These are phyloP conservation scores for Magnolia changhungtana DNA, from an alignment of 164 flowering plant genomes.

Conservation along the genomic window DNA sequence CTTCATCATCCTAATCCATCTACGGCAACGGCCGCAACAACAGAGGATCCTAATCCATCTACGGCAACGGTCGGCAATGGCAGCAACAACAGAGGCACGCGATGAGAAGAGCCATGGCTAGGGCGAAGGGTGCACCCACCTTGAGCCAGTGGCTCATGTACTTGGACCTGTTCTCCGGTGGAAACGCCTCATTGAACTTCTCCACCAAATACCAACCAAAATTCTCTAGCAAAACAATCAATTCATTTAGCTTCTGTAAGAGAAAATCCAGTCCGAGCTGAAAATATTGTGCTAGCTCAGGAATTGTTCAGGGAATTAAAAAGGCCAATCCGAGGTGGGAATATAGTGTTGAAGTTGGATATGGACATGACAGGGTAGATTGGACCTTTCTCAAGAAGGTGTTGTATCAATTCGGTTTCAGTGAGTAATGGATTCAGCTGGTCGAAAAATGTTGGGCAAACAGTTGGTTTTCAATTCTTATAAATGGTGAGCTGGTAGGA, in stretches of 20 bases:
- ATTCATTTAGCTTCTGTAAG: constrained; percentile 21
- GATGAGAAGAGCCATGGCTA: neutral
- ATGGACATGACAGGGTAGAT: too few species aligned
- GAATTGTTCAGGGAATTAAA: too few species aligned
- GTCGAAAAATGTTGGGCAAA: too few species aligned
- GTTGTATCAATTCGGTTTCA: too few species aligned
- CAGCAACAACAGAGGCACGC: neutral
- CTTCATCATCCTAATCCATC: neutral
- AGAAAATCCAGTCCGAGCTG: constrained; percentile 1
- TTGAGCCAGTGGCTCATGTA: constrained; percentile 2
- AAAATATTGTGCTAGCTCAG: too few species aligned
- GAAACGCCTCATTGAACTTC: neutral
- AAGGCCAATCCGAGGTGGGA: too few species aligned
- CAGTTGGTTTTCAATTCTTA: too few species aligned
- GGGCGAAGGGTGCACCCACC: neutral
- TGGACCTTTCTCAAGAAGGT: too few species aligned
- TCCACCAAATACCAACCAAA: neutral
- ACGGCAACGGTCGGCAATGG: neutral
- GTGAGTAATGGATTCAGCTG: too few species aligned
- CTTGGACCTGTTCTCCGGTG: neutral
- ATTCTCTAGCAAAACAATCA: constrained; percentile 5
- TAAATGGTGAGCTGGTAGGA: too few species aligned
- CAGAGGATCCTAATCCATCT: neutral
- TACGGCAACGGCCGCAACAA: neutral
- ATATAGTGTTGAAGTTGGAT: too few species aligned